A percentile compares a stretch with the other conserved stretches of the same genome.
Conservation (phyloP, 2,329 filamentous ascomycete species). For the Epichloe sp. region DNA sequence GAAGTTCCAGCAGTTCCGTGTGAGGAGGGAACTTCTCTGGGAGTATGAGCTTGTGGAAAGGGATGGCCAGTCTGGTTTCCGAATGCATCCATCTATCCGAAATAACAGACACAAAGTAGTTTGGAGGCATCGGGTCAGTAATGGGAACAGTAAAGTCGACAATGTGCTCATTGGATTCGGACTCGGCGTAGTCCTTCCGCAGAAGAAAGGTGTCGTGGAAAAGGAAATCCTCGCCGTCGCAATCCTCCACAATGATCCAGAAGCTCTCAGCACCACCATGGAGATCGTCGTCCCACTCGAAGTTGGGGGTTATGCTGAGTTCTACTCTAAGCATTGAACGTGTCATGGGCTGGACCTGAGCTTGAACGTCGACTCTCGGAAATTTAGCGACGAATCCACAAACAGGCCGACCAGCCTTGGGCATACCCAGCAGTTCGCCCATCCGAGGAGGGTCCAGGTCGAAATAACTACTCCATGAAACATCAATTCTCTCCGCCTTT, state of each 20-base stretch:
- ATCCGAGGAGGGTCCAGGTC: constrained; percentile 92
- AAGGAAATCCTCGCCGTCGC: constrained; percentile 89
- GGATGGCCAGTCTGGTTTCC: constrained; percentile 83
- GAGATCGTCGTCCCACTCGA: constrained; percentile 84
- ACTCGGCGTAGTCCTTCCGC: constrained; percentile 72
- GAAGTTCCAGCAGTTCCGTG: constrained; percentile 81
- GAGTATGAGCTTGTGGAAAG: constrained; percentile 87
- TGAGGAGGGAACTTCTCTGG: constrained; percentile 93
- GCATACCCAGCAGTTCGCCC: constrained; percentile 85
- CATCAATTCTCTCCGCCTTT: constrained; percentile 89
- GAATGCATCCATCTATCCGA: constrained; percentile 99
- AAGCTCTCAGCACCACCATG: constrained; percentile 86
- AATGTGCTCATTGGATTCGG: constrained; percentile 83
- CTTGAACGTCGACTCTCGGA: constrained; percentile 81
- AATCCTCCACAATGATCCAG: constrained; percentile 96
- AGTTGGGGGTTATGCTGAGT: constrained; percentile 83
- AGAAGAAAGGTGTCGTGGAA: constrained; percentile 92
- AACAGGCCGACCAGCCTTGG: constrained; percentile 73
- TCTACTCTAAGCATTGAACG: constrained; percentile 85
- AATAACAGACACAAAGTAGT: constrained; percentile 92
- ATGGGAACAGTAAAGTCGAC: constrained; percentile 96
- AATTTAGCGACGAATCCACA: constrained; percentile 85
- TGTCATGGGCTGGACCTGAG: constrained; percentile 88
- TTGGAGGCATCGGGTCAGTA: constrained; percentile 93
- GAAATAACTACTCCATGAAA: constrained; percentile 87